phyloP scores from a whole-genome alignment of 2,329 filamentous ascomycete genomes.

The Plectosphaerella plurivora region DNA sequence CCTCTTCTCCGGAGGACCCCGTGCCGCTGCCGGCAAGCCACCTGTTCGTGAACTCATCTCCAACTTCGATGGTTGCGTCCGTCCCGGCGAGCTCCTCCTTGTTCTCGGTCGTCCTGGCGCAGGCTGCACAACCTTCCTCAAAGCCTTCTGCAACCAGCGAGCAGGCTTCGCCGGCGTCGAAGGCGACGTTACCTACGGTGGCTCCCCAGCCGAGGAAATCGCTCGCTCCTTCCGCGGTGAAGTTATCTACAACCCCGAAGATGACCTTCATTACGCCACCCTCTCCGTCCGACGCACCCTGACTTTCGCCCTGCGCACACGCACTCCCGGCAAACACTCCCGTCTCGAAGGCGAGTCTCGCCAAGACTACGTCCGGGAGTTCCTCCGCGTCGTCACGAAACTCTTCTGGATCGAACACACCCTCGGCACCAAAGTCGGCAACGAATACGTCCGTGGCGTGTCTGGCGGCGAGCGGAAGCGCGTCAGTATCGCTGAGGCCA shows the following conservation, averaged over 20 bases:
- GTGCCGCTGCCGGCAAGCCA: conserved; percentile 28
- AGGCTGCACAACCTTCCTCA: conserved; percentile 53
- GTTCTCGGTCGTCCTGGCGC: conserved; percentile 53
- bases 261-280: conserved; percentile 64
- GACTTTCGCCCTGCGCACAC: conserved; percentile 61
- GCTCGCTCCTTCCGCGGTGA: conserved; percentile 53
- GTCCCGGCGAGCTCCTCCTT: conserved; percentile 51
- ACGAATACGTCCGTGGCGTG: conserved; percentile 58
- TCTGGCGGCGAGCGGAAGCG: conserved; percentile 67
- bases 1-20: conserved; percentile 20
- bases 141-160: conserved; percentile 66
- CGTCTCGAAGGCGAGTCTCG: conserved; percentile 55
- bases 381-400: conserved; percentile 59
- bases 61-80: conserved; percentile 52
- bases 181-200: conserved; percentile 62
- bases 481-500: conserved; percentile 71
- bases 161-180: conserved; percentile 58
- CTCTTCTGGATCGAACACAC: conserved; percentile 68
- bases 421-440: conserved; percentile 62
- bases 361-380: conserved; percentile 47
- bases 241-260: conserved; percentile 65
- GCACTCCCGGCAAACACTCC: conserved; percentile 46
- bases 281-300: conserved; percentile 65
- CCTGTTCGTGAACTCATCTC: conserved; percentile 33
- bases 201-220: conserved; percentile 38